These are phyloP conservation scores for Salix purpurea DNA, from an alignment of 345 rosid genomes.

Conservation along the genomic window DNA sequence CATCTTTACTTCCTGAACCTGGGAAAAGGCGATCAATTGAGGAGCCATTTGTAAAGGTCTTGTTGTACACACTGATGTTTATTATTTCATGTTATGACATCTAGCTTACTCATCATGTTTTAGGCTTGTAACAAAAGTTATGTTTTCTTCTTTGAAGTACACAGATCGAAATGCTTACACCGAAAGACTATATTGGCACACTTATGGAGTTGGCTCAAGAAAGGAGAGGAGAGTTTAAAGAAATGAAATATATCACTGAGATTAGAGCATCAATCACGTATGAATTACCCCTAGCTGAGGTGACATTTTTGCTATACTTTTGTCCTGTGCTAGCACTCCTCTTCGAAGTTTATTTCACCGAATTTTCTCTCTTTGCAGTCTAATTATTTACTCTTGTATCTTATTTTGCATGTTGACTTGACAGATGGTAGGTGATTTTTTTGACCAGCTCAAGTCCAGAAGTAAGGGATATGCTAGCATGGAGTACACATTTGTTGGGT, in stretches of 20 bases:
- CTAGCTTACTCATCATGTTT: background rate
- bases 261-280: constrained; percentile 78
- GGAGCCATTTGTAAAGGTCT: constrained; percentile 90
- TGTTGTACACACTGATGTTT: background rate
- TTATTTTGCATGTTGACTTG: constrained; percentile 16
- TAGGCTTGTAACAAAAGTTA: background rate
- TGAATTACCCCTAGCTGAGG: constrained; percentile 94
- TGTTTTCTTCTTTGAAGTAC: background rate
- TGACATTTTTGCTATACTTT: constrained; percentile 15
- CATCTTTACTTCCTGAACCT: constrained; percentile 93
- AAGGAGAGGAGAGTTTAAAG: constrained; percentile 89
- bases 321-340: background rate
- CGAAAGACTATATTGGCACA: constrained; percentile 91
- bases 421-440: constrained; percentile 99
- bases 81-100: background rate
- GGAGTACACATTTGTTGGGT: constrained; percentile 91
- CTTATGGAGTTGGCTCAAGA: constrained; percentile 99
- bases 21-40: constrained; percentile 83
- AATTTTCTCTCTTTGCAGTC: background rate
- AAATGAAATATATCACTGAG: constrained; percentile 90
- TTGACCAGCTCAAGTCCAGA: constrained; percentile 91
- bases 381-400: constrained; percentile 9
- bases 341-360: background rate
- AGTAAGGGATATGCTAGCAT: constrained; percentile 99
- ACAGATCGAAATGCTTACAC: constrained; percentile 94